Evolutionary conservation across 106 monocot genomes (phyloP).

Genomic region (Platanthera zijinensis): DNA sequence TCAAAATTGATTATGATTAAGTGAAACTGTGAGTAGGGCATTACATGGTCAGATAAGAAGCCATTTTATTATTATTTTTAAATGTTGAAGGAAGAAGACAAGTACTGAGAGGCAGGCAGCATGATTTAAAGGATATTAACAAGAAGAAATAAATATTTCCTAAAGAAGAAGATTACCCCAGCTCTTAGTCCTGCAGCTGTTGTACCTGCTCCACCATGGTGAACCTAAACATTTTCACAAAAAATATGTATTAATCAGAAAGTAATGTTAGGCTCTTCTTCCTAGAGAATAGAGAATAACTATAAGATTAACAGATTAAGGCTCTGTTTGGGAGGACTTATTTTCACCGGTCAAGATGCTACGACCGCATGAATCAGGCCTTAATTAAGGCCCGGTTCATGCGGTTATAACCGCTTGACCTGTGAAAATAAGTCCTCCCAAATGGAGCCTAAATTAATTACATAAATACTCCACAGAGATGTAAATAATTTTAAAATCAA

Average conservation of each 20-base stretch:
- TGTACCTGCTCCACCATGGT: conserved; percentile 98
- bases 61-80: too few relatives aligned
- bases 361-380: too few relatives aligned
- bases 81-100: too few relatives aligned
- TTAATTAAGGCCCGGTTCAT: too few relatives aligned
- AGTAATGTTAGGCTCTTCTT: not conserved
- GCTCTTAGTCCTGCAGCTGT: conserved; percentile 88
- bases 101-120: not conserved
- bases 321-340: too few relatives aligned
- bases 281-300: not conserved
- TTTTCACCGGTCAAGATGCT: too few relatives aligned
- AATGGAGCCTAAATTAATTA: not conserved
- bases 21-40: too few relatives aligned
- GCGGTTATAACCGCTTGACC: too few relatives aligned
- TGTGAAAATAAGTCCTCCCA: too few relatives aligned
- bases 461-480: not conserved
- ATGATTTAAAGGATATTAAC: not conserved
- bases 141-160: not conserved
- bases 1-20: too few relatives aligned
- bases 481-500: too few relatives aligned
- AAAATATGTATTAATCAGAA: not conserved
- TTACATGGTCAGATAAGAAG: too few relatives aligned
- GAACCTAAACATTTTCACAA: conserved; percentile 43
- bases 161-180: conserved; percentile 44
- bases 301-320: not conserved